Percentiles rank a stretch among this genome's conserved stretches.
Evolutionary conservation across 441 rosid species (phyloP).

Genomic region (Eutrema salsugineum): DNA sequence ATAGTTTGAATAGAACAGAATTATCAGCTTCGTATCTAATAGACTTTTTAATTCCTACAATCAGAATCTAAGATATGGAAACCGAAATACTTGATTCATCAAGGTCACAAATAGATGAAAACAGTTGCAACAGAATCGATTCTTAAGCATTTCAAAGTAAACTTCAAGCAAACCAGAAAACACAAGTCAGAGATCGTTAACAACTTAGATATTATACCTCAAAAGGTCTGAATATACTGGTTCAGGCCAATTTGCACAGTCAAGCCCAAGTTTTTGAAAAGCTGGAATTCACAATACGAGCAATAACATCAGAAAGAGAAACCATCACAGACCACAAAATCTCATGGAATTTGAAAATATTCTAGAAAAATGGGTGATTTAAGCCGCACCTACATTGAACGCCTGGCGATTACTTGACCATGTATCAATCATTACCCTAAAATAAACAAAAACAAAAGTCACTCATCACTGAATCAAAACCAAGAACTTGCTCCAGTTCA

Average conservation of each 20-base stretch:
- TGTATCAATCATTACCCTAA: slow-evolving; percentile 85
- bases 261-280: slow-evolving; percentile 90
- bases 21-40: not conserved
- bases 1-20: not conserved
- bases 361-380: not conserved
- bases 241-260: slow-evolving; percentile 91
- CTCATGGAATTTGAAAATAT: not conserved
- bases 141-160: not conserved
- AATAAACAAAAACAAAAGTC: not conserved
- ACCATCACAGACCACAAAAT: not conserved
- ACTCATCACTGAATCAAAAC: not conserved
- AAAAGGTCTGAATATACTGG: slow-evolving; percentile 77
- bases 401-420: slow-evolving; percentile 82
- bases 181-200: not conserved
- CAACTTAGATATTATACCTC: slow-evolving; percentile 38
- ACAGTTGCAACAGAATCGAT: not conserved
- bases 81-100: not conserved
- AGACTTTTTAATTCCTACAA: not conserved
- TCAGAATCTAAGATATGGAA: not conserved
- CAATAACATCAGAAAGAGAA: not conserved
- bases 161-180: not conserved
- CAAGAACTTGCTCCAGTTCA: not conserved
- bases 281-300: slow-evolving; percentile 42
- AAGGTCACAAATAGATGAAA: not conserved
- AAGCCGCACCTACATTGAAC: slow-evolving; percentile 67